These are phyloP conservation scores for Acer saccharum DNA, from an alignment of 345 rosid species.

Conservation along the genomic window DNA sequence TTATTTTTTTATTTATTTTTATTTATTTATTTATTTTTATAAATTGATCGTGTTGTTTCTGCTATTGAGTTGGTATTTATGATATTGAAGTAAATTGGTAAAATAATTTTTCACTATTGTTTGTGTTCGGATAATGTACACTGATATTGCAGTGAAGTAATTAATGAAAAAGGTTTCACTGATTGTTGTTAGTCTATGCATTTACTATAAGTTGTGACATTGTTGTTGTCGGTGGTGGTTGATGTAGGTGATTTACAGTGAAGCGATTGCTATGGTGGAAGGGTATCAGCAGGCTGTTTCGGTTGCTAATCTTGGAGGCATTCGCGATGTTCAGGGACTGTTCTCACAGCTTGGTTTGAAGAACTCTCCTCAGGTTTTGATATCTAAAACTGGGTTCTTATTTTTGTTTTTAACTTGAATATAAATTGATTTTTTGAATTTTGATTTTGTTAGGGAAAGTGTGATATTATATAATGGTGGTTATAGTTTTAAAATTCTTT, in stretches of 20 bases:
- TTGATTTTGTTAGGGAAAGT: neutral
- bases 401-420: too few relatives aligned
- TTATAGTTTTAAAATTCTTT: too few relatives aligned
- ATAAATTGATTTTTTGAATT: neutral
- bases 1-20: neutral
- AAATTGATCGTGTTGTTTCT: neutral
- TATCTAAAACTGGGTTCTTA: too few relatives aligned
- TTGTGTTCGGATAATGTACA: neutral
- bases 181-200: conserved; percentile 14
- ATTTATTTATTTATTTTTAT: too few relatives aligned
- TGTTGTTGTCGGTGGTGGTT: neutral
- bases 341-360: conserved; percentile 75
- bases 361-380: conserved; percentile 64
- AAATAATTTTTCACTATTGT: neutral
- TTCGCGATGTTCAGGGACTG: conserved; percentile 72
- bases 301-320: conserved; percentile 66
- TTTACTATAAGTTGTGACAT: neutral
- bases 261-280: conserved; percentile 90
- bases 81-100: conserved; percentile 11
- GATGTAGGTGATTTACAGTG: conserved; percentile 77
- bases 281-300: conserved; percentile 90
- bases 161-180: too few relatives aligned
- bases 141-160: too few relatives aligned
- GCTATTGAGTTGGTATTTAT: neutral
- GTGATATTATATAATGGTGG: too few relatives aligned